A percentile compares a stretch with the other conserved stretches of the same genome.
phyloP scores from a whole-genome alignment of 495 filamentous ascomycete genomes.

The Aspergillus mulundensis region DNA sequence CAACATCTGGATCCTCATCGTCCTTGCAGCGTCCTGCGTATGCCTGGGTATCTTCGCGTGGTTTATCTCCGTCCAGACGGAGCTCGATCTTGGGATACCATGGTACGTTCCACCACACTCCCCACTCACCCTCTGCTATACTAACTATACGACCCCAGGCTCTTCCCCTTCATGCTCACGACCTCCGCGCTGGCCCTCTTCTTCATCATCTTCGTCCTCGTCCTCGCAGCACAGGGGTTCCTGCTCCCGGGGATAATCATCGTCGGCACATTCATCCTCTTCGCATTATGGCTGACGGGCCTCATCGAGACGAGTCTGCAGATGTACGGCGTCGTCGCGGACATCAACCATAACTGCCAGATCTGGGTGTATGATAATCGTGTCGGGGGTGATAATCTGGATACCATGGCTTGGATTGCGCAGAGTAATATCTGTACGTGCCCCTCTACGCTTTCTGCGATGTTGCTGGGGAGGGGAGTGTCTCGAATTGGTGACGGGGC shows the following conservation, averaged over 20 bases:
- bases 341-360: constrained; percentile 76
- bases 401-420: constrained; percentile 81
- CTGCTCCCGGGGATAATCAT: constrained; percentile 88
- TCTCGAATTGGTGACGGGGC: background rate
- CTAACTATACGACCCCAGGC: too few relatives aligned
- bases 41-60: constrained; percentile 83
- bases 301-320: constrained; percentile 87
- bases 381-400: constrained; percentile 56
- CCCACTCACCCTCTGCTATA: background rate
- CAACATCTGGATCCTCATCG: constrained; percentile 87
- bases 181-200: constrained; percentile 62
- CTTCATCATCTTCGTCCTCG: constrained; percentile 68
- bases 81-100: constrained; percentile 66
- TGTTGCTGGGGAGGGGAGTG: background rate
- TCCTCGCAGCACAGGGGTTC: constrained; percentile 69
- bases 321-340: constrained; percentile 74
- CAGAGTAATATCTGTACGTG: constrained; percentile 78
- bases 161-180: constrained; percentile 89
- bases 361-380: constrained; percentile 58
- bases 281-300: constrained; percentile 87
- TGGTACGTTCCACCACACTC: constrained; percentile 57
- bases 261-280: constrained; percentile 87
- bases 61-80: constrained; percentile 76
- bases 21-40: constrained; percentile 70
- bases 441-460: background rate